A percentile compares a stretch with the other conserved stretches of the same genome.
Conservation (phyloP, 768 basidiomycete species). For the Boletus rubropictus region DNA sequence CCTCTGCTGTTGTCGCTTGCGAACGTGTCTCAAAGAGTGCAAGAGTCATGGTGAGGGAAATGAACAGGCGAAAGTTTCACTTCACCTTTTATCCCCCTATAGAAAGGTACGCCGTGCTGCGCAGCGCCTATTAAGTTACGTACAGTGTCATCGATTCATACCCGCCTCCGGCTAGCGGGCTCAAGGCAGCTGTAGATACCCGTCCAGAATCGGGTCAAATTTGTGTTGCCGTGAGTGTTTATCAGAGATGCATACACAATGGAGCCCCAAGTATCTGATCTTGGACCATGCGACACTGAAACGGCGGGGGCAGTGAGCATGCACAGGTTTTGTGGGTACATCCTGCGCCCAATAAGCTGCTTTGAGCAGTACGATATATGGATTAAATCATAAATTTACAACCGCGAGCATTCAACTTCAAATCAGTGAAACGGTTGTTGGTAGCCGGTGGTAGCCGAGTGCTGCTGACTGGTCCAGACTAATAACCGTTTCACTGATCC, state of each 20-base stretch:
- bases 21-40: background rate
- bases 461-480: no score
- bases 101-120: background rate
- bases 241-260: background rate
- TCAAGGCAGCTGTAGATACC: background rate
- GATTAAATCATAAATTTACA: background rate
- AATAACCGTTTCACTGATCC: no score
- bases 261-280: background rate
- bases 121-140: background rate
- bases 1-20: background rate
- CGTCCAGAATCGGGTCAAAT: no score
- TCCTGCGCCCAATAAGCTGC: background rate
- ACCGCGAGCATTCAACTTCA: background rate
- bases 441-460: no score
- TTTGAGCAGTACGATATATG: background rate
- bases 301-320: no score
- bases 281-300: background rate
- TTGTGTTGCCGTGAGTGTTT: background rate
- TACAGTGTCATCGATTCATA: background rate
- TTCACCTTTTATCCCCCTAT: conserved; percentile 5
- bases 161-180: background rate
- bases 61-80: background rate
- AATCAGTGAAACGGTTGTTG: no score
- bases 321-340: background rate
- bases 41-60: conserved; percentile 1